Evolutionary conservation across 2,329 filamentous ascomycete species (phyloP).

Genomic region (Paracoccidioides brasiliensis): DNA sequence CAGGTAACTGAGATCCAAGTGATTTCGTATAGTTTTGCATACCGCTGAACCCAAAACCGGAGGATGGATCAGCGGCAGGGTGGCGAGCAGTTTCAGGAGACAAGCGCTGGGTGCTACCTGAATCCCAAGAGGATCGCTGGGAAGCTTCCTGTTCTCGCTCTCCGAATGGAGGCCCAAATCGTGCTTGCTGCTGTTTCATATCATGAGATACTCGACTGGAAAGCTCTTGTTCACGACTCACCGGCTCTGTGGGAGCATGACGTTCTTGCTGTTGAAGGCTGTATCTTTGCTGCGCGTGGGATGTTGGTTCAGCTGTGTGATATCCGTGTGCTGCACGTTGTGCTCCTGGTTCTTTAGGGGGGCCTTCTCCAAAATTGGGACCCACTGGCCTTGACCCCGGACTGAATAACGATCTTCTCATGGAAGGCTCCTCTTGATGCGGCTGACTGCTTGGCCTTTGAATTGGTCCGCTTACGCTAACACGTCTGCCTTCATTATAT

Average conservation of each 20-base stretch:
- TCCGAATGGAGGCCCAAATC: slow-evolving; percentile 20
- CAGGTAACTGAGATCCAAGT: slow-evolving; percentile 26
- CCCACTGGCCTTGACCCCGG: slow-evolving; percentile 19
- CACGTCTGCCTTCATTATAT: slow-evolving; percentile 26
- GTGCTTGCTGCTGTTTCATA: slow-evolving; percentile 17
- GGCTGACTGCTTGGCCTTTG: slow-evolving; percentile 32
- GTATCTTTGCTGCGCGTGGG: slow-evolving; percentile 20
- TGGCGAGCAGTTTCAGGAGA: slow-evolving; percentile 29
- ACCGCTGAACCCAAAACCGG: slow-evolving; percentile 27
- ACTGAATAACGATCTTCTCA: slow-evolving; percentile 24
- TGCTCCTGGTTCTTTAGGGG: slow-evolving; percentile 12
- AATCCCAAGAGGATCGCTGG: slow-evolving; percentile 23
- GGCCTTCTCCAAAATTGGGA: slow-evolving; percentile 15
- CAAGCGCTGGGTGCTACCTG: slow-evolving; percentile 25
- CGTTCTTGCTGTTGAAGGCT: slow-evolving; percentile 24
- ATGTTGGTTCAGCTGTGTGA: slow-evolving; percentile 16
- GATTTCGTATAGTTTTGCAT: slow-evolving; percentile 32
- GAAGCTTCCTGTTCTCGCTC: slow-evolving; percentile 23
- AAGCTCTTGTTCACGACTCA: slow-evolving; percentile 23
- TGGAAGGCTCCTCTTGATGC: slow-evolving; percentile 23
- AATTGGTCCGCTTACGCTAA: slow-evolving; percentile 32
- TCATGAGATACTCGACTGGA: slow-evolving; percentile 15
- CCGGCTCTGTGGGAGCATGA: slow-evolving; percentile 21
- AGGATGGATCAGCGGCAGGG: slow-evolving; percentile 18
- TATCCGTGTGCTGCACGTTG: slow-evolving; percentile 20